A percentile compares a stretch with the other conserved stretches of the same genome.
Evolutionary conservation across 768 basidiomycete species (phyloP).

Genomic region (Leucocoprinus leucothites): DNA sequence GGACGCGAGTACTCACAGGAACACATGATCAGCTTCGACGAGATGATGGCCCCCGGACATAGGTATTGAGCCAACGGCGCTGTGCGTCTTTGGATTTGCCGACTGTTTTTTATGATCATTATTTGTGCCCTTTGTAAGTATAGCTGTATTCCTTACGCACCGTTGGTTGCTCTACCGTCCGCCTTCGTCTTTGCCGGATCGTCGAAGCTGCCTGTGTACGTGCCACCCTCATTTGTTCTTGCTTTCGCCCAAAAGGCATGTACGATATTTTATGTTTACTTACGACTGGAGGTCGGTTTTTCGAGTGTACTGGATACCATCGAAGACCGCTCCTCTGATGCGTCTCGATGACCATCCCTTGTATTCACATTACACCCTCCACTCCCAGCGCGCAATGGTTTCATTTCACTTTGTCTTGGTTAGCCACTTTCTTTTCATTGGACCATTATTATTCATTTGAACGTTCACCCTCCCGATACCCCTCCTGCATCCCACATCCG

Average conservation of each 20-base stretch:
- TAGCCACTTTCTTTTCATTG: constrained; percentile 17
- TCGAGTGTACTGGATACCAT: constrained; percentile 34
- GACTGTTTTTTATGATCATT: constrained; percentile 17
- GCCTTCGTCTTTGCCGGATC: not conserved
- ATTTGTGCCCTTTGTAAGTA: constrained; percentile 26
- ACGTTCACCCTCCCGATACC: constrained; percentile 21
- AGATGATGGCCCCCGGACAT: constrained; percentile 36
- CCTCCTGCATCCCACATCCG: constrained; percentile 15
- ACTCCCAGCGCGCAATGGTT: constrained; percentile 11
- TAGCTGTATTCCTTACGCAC: constrained; percentile 24
- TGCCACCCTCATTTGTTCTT: constrained; percentile 21
- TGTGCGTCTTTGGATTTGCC: constrained; percentile 30
- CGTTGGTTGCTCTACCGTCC: constrained; percentile 6
- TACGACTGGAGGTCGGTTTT: constrained; percentile 30
- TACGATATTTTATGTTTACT: constrained; percentile 20
- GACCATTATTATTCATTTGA: constrained; percentile 20
- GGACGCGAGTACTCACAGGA: constrained; percentile 21
- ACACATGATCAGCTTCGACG: constrained; percentile 35
- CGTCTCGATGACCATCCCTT: constrained; percentile 36
- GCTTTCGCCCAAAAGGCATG: constrained; percentile 28
- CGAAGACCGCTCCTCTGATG: constrained; percentile 29
- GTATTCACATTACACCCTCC: not conserved
- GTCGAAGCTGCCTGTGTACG: constrained; percentile 6
- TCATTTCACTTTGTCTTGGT: constrained; percentile 9
- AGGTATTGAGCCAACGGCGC: constrained; percentile 30